phyloP scores from a whole-genome alignment of 2,329 filamentous ascomycete genomes.

The Fusarium luffae region DNA sequence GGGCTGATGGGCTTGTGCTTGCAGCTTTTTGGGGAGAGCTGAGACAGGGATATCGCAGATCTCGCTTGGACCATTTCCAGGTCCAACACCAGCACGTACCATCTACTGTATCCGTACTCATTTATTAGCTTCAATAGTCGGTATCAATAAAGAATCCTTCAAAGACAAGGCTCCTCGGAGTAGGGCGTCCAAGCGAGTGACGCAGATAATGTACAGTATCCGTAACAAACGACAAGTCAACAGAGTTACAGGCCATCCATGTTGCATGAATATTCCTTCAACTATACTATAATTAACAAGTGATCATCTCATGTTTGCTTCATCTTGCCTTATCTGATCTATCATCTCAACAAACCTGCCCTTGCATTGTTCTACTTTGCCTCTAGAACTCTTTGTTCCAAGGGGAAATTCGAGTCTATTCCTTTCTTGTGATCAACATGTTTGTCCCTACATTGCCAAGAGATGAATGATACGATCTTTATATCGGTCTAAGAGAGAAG shows the following conservation, averaged over 20 bases:
- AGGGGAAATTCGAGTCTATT: neutral
- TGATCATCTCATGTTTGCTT: neutral
- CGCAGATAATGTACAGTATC: neutral
- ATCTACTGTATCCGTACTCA: neutral
- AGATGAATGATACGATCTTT: slow-evolving; percentile 11
- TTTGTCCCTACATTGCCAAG: neutral
- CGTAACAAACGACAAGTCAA: neutral
- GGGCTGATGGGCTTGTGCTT: slow-evolving; percentile 3
- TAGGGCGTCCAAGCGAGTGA: neutral
- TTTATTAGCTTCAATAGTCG: neutral
- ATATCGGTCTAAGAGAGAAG: slow-evolving; percentile 32
- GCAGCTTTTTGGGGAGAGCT: neutral
- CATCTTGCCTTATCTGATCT: slow-evolving; percentile 8
- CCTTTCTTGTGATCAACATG: neutral
- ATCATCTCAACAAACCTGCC: slow-evolving; percentile 4
- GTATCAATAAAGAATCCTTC: neutral
- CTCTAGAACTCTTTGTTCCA: neutral
- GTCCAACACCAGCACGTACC: too few species aligned
- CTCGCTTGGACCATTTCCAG: slow-evolving; percentile 3
- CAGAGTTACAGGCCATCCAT: neutral
- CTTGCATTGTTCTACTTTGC: slow-evolving; percentile 10
- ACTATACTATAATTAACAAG: neutral
- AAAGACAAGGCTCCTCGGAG: slow-evolving; percentile 1
- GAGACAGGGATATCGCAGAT: slow-evolving; percentile 7
- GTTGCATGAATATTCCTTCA: neutral